Evolutionary conservation across 108 stramenopile species (phyloP).

Genomic region (Epithemia pelagica): DNA sequence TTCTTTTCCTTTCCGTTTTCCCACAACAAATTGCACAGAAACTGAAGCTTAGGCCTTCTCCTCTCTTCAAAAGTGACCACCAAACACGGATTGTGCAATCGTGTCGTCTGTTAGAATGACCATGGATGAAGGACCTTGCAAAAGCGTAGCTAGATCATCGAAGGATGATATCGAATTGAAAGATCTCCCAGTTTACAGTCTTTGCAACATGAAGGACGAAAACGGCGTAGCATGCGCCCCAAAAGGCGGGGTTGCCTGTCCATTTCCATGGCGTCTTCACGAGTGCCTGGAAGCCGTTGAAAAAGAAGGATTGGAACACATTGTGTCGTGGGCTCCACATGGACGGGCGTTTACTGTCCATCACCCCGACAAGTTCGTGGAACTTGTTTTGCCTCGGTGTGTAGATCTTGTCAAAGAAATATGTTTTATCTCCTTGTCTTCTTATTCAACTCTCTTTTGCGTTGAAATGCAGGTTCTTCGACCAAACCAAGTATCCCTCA

Average conservation of each 20-base stretch:
- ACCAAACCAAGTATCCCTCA: constrained; percentile 32
- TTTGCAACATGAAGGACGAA: not conserved
- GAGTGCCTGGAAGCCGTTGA: constrained; percentile 46
- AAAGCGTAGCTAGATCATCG: not conserved
- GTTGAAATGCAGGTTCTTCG: constrained; percentile 57
- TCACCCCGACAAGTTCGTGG: constrained; percentile 74
- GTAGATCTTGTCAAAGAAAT: constrained; percentile 25
- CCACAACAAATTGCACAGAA: no score
- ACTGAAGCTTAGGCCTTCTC: no score
- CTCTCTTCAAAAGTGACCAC: no score
- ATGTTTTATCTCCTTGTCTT: no score
- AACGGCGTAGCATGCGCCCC: not conserved
- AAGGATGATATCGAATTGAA: not conserved
- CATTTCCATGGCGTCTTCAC: constrained; percentile 59
- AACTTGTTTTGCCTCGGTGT: constrained; percentile 52
- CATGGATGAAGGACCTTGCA: not conserved
- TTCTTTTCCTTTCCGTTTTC: no score
- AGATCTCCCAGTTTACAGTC: not conserved
- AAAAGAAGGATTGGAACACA: constrained; percentile 44
- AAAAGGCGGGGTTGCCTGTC: constrained; percentile 44
- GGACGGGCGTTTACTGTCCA: constrained; percentile 83
- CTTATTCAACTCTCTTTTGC: no score
- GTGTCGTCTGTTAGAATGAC: not conserved
- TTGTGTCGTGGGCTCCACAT: constrained; percentile 82
- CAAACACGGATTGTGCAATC: no score